Evolutionary conservation across 2,329 filamentous ascomycete genomes (phyloP), one percentile per base, ranked within the genome.

Genomic region (Fusarium odoratissimum): DNA sequence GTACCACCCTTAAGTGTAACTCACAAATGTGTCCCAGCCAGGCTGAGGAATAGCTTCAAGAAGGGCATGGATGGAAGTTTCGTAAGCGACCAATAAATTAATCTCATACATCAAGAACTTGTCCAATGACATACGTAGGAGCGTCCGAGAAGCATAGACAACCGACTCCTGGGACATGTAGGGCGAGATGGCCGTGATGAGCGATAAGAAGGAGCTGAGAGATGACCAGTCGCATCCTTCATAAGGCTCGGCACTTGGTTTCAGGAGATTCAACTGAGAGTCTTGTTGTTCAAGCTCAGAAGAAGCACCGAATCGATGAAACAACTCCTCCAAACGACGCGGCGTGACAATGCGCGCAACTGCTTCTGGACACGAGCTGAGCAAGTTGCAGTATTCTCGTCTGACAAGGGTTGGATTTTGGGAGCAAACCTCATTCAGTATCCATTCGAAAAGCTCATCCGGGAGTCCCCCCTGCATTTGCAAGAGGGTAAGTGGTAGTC

Each of bases 391-490:
- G 78, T 94, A 94, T 65, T 91, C 88, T 60, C 85, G 80, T 55
- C 90, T 86, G 45, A 93, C 79, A 48, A 88, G 84, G 45, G 85
- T 82, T 37, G 87, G 86, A 44, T 83, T 81, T 74, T 93, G 90
- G 4, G 83, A 78, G 60, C 87, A 88, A 28, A 91, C 82, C 81
- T 91, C 87, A 55, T 88, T 82, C 10, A 92, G 77, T 6, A 94
- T 83, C 92, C 93, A 95, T 21, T 86, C 75, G 55, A 93, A 86
- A 2, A 94, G 77, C 60, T 91, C 87, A 67, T 93, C 89, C 0
- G 92, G 89, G 17, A 94, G 78, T 13, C 69, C 72, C 17, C 75
- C 74, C 3, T 64, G 72, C 49, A 78, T 78, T 9, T 51, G 59
- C 8, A 82, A 55, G 19, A 91, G 82, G 48, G 88, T 86, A 61